Conservation (phyloP, 2,329 filamentous ascomycete species). For the Pestalotiopsis sp. region DNA sequence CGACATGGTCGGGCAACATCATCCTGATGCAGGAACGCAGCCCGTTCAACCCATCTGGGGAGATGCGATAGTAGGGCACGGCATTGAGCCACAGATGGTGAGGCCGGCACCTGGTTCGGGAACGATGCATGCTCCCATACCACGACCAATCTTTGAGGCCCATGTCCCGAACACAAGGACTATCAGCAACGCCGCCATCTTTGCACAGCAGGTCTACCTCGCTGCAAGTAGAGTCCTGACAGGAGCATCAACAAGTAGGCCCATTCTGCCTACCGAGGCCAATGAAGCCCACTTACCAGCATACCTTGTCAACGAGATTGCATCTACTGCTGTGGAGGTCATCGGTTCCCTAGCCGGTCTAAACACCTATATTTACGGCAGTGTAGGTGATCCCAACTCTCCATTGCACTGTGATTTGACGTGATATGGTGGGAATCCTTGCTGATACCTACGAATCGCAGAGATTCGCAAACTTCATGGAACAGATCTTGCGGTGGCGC, state of each 20-base stretch:
- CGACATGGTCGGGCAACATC: neutral
- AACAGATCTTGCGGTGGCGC: neutral
- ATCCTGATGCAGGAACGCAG: neutral
- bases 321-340: neutral
- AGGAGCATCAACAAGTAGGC: neutral
- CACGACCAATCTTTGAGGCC: neutral
- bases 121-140: neutral
- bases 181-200: neutral
- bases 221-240: neutral
- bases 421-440: neutral
- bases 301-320: neutral
- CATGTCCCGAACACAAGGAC: neutral
- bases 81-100: neutral
- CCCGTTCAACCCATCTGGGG: neutral
- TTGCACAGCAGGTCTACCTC: neutral
- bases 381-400: neutral
- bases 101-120: neutral
- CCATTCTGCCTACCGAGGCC: neutral
- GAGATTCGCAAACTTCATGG: neutral
- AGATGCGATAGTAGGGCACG: neutral
- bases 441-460: neutral
- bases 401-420: neutral
- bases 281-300: neutral
- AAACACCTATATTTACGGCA: neutral
- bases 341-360: neutral